phyloP scores from a whole-genome alignment of 2,329 filamentous ascomycete species.

The Elsinoe fawcettii region DNA sequence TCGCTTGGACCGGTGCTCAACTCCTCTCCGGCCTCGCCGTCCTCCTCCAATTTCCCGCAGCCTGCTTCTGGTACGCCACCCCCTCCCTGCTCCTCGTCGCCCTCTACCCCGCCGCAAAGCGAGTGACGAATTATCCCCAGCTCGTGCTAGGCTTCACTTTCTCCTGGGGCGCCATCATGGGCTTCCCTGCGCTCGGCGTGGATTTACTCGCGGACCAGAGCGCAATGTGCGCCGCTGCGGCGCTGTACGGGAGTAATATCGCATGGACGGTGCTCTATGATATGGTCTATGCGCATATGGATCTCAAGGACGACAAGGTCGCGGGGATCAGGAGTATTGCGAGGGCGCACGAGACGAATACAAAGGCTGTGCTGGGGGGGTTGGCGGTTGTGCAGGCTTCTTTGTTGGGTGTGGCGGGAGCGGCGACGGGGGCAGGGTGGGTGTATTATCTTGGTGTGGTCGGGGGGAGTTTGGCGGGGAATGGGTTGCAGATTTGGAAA shows the following conservation, averaged over 20 bases:
- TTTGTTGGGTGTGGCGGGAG: conserved; percentile 61
- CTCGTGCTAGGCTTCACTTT: conserved; percentile 76
- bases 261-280: conserved; percentile 85
- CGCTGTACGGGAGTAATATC: conserved; percentile 69
- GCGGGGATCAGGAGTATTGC: conserved; percentile 86
- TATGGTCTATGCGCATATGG: conserved; percentile 91
- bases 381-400: conserved; percentile 62
- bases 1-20: conserved; percentile 68
- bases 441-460: conserved; percentile 52
- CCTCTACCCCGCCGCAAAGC: conserved; percentile 73
- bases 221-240: conserved; percentile 58
- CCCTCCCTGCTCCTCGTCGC: conserved; percentile 68
- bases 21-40: conserved; percentile 65
- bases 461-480: conserved; percentile 47
- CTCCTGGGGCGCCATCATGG: conserved; percentile 83
- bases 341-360: conserved; percentile 67
- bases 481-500: conserved; percentile 52
- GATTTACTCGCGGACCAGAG: conserved; percentile 59
- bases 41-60: conserved; percentile 64
- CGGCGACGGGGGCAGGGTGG: conserved; percentile 52
- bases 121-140: conserved; percentile 82
- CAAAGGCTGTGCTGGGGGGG: conserved; percentile 65
- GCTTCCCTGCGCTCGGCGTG: conserved; percentile 73
- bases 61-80: conserved; percentile 69
- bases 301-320: conserved; percentile 76